Conservation (phyloP, 805 yeast species). For the Lipomyces chichibuensis region DNA sequence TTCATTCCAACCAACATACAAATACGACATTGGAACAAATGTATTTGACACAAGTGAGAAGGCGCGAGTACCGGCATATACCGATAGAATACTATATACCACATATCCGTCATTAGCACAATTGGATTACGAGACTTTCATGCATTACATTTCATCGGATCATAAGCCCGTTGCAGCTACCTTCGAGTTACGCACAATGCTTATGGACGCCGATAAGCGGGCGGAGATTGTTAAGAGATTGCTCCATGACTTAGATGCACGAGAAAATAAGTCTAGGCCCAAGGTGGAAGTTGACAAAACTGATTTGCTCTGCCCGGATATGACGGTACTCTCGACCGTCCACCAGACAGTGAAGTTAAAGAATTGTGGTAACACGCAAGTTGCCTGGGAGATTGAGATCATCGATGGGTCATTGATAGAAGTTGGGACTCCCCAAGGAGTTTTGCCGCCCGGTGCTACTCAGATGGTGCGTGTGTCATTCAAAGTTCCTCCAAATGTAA, state of each 20-base stretch:
- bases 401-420: conserved; percentile 38
- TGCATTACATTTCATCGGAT: conserved; percentile 51
- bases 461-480: conserved; percentile 36
- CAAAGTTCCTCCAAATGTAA: conserved; percentile 7
- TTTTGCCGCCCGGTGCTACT: conserved; percentile 37
- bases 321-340: conserved; percentile 37
- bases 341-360: conserved; percentile 42
- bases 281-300: conserved; percentile 47
- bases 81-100: conserved; percentile 58
- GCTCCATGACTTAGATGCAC: conserved; percentile 49
- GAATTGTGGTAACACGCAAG: conserved; percentile 47
- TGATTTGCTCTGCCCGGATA: conserved; percentile 42
- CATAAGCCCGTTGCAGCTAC: conserved; percentile 59
- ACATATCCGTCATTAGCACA: conserved; percentile 35
- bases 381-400: conserved; percentile 48
- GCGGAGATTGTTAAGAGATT: conserved; percentile 46
- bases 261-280: conserved; percentile 52
- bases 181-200: conserved; percentile 42
- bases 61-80: conserved; percentile 58
- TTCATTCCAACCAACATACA: conserved; percentile 59
- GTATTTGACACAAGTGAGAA: conserved; percentile 34
- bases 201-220: conserved; percentile 48
- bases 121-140: conserved; percentile 39
- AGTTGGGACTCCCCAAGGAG: conserved; percentile 35
- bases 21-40: conserved; percentile 44